A percentile compares a stretch with the other conserved stretches of the same genome.
Evolutionary conservation across 345 rosid genomes (phyloP).

Genomic region (Lumnitzera racemosa): DNA sequence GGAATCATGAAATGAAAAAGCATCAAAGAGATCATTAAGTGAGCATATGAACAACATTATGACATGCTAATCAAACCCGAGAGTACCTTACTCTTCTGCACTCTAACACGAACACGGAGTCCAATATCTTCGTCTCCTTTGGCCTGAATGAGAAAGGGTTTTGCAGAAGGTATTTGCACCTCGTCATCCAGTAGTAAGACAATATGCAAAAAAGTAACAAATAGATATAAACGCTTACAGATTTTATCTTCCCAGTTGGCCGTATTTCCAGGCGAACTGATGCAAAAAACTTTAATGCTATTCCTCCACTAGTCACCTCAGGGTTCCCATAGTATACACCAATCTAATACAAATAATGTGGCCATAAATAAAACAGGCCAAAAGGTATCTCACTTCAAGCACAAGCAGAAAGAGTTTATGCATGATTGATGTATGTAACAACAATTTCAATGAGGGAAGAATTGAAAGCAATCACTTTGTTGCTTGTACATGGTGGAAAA

Average conservation of each 20-base stretch:
- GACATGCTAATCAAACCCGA: constrained; percentile 3
- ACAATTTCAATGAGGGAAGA: too few relatives aligned
- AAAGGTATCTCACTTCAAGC: too few relatives aligned
- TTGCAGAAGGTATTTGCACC: constrained; percentile 2
- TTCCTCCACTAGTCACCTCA: constrained; percentile 96
- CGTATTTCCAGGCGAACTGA: constrained; percentile 95
- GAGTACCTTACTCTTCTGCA: constrained; percentile 92
- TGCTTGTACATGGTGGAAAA: background rate
- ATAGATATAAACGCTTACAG: constrained; percentile 43
- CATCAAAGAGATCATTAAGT: too few relatives aligned
- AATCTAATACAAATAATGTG: constrained; percentile 41
- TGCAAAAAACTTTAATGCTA: constrained; percentile 89
- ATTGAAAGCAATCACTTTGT: too few relatives aligned
- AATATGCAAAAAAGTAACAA: background rate
- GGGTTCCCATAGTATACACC: constrained; percentile 98
- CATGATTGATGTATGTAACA: background rate
- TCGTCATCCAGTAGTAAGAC: constrained; percentile 1
- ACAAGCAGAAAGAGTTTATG: background rate
- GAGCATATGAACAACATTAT: background rate
- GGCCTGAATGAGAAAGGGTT: constrained; percentile 21
- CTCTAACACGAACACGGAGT: constrained; percentile 85
- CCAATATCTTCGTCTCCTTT: constrained; percentile 95
- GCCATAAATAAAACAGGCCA: background rate
- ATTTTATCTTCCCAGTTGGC: constrained; percentile 89
- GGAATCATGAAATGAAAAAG: too few relatives aligned